These are phyloP conservation scores for Priceomyces fermenticarens DNA, from an alignment of 805 yeast species.

Conservation along the genomic window DNA sequence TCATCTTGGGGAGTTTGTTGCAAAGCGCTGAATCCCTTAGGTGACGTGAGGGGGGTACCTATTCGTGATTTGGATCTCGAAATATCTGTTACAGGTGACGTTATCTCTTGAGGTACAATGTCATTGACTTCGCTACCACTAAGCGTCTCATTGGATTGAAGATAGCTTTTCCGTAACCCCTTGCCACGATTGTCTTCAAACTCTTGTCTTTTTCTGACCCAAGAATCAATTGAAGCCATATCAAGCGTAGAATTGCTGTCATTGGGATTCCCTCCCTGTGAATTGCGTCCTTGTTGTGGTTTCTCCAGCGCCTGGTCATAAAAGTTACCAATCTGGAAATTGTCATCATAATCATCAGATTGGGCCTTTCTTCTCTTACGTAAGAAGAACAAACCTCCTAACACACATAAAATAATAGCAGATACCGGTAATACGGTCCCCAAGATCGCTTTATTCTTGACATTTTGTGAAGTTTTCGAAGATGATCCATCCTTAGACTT, in stretches of 20 bases:
- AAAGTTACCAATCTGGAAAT: conserved; percentile 31
- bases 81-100: too few species aligned
- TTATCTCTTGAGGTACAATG: neutral
- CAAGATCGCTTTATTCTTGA: conserved; percentile 26
- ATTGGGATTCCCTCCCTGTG: conserved; percentile 2
- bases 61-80: too few species aligned
- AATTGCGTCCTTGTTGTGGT: neutral
- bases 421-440: conserved; percentile 38
- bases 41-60: too few species aligned
- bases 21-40: too few species aligned
- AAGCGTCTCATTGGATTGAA: conserved; percentile 29
- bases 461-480: neutral
- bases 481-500: neutral
- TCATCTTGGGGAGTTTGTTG: too few species aligned
- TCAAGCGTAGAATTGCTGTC: conserved; percentile 41
- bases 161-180: conserved; percentile 19
- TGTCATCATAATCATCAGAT: conserved; percentile 20
- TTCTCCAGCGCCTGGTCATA: conserved; percentile 16
- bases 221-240: conserved; percentile 48
- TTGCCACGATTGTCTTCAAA: conserved; percentile 28
- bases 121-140: conserved; percentile 2
- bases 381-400: conserved; percentile 13
- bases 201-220: conserved; percentile 50
- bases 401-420: conserved; percentile 16
- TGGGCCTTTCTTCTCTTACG: conserved; percentile 15